Evolutionary conservation across 441 rosid genomes (phyloP).

Genomic region (Populus tomentosa): DNA sequence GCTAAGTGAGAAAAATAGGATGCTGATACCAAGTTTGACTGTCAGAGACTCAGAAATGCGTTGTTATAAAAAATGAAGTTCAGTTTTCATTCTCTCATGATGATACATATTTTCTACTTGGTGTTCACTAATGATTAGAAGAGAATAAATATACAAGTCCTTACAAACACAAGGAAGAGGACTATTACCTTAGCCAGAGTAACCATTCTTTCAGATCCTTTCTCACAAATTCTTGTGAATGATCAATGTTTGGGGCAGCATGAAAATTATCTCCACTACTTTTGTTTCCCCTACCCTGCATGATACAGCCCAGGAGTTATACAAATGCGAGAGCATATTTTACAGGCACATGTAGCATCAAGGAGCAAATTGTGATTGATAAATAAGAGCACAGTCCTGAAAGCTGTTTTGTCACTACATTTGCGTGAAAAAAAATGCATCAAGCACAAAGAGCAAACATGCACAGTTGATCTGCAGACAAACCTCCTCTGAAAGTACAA

Average conservation of each 20-base stretch:
- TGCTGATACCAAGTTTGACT: background rate
- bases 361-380: background rate
- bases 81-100: background rate
- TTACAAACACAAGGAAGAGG: background rate
- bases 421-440: background rate
- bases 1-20: background rate
- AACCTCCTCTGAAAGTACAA: background rate
- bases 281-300: slow-evolving; percentile 94
- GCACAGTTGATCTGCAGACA: background rate
- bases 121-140: background rate
- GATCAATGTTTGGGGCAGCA: slow-evolving; percentile 99
- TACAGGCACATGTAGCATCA: background rate
- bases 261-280: slow-evolving; percentile 98
- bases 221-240: slow-evolving; percentile 96
- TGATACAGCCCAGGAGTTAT: slow-evolving; percentile 14
- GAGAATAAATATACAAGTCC: slow-evolving; percentile 3
- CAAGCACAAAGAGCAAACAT: background rate
- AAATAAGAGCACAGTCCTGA: background rate
- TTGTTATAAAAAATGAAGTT: background rate
- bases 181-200: slow-evolving; percentile 75
- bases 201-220: slow-evolving; percentile 94
- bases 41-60: background rate
- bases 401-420: background rate
- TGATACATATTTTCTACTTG: background rate
- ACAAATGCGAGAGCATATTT: slow-evolving; percentile 2